phyloP scores from a whole-genome alignment of 2,329 filamentous ascomycete genomes.

The Aspergillus hiratsukae region DNA sequence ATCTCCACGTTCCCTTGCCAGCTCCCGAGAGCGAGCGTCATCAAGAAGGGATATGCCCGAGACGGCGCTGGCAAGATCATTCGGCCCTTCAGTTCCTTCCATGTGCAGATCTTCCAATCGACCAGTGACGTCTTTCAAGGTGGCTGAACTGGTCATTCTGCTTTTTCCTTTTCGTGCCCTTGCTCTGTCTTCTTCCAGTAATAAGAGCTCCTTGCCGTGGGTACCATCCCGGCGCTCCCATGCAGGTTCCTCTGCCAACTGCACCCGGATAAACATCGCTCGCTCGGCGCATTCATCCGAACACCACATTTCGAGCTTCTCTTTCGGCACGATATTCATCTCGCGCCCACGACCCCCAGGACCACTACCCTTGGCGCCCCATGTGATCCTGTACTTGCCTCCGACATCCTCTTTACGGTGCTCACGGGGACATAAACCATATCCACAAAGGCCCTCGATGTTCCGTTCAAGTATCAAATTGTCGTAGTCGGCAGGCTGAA shows the following conservation, averaged over 20 bases:
- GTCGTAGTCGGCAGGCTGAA: conserved; percentile 86
- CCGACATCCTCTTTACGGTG: conserved; percentile 53
- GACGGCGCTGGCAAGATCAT: conserved; percentile 21
- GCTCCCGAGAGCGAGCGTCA: conserved; percentile 22
- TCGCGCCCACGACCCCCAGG: conserved; percentile 47
- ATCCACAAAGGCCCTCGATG: conserved; percentile 76
- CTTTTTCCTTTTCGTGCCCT: conserved; percentile 16
- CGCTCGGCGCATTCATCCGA: conserved; percentile 71
- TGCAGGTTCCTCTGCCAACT: conserved; percentile 77
- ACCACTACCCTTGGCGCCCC: conserved; percentile 48
- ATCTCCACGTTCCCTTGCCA: conserved; percentile 36
- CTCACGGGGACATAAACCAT: conserved; percentile 68
- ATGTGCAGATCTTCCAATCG: conserved; percentile 18
- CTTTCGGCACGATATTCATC: conserved; percentile 62
- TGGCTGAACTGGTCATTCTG: conserved; percentile 13
- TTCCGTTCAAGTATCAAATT: conserved; percentile 85
- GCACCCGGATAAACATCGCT: conserved; percentile 81
- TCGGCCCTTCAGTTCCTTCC: conserved; percentile 10
- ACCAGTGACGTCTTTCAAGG: conserved; percentile 24
- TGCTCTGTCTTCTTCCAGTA: conserved; percentile 59
- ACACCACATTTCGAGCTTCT: conserved; percentile 83
- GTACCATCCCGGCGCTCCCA: conserved; percentile 64
- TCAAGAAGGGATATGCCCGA: conserved; percentile 24
- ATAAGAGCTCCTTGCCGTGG: conserved; percentile 52
- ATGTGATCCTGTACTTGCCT: conserved; percentile 65